These are phyloP conservation scores for Lasiodiplodia citricola DNA, from an alignment of 2,329 filamentous ascomycete species.

Conservation along the genomic window DNA sequence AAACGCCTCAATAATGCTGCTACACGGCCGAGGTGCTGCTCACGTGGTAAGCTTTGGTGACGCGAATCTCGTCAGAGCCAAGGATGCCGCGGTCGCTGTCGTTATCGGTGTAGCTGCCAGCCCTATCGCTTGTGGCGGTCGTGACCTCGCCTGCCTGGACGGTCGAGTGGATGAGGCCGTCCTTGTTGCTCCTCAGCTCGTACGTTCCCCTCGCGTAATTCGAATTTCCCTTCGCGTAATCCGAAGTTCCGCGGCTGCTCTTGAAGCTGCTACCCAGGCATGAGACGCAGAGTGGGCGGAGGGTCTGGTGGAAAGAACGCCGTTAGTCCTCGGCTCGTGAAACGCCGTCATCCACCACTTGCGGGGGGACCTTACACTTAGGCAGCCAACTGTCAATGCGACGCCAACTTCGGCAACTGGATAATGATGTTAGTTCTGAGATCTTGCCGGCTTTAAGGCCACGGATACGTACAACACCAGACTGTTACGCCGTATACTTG, in stretches of 20 bases:
- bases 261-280: not conserved
- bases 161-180: not conserved
- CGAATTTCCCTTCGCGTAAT: not conserved
- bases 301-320: not conserved
- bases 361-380: not conserved
- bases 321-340: not conserved
- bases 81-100: not conserved
- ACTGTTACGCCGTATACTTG: not conserved
- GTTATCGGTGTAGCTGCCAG: not conserved
- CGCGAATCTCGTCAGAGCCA: not conserved
- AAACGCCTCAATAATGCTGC: too few species aligned
- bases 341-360: not conserved
- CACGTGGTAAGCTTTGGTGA: not conserved
- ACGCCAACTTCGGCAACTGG: not conserved
- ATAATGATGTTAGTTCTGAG: not conserved
- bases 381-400: slow-evolving; percentile 1
- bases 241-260: not conserved
- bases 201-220: not conserved
- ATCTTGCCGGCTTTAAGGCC: not conserved
- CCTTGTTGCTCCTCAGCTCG: not conserved
- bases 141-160: not conserved
- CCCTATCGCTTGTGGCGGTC: not conserved
- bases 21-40: not conserved
- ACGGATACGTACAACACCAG: not conserved
- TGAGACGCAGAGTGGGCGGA: not conserved